Percentiles rank a stretch among this genome's conserved stretches.
phyloP scores from a whole-genome alignment of 306 rosid genomes.

The Heteromeles arbutifolia region DNA sequence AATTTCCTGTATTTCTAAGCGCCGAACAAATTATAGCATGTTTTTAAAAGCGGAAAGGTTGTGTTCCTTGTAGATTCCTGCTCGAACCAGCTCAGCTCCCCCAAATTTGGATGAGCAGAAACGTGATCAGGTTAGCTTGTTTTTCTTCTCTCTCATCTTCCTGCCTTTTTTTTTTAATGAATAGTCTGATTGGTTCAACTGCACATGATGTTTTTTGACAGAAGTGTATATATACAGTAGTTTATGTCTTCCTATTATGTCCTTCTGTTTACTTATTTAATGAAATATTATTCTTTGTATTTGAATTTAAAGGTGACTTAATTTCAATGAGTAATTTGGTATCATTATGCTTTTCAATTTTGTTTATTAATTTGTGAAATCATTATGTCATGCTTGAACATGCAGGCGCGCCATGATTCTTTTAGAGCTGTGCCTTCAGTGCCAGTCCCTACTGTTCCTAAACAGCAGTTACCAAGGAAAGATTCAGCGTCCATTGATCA shows the following conservation, averaged over 20 bases:
- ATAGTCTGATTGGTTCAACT: not conserved
- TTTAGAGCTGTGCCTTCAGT: slow-evolving; percentile 40
- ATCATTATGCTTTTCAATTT: not conserved
- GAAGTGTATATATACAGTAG: not conserved
- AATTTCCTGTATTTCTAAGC: not conserved
- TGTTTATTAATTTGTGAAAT: slow-evolving; percentile 2
- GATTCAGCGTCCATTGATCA: slow-evolving; percentile 47
- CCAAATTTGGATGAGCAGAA: slow-evolving; percentile 95
- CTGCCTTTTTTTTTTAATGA: slow-evolving; percentile 4
- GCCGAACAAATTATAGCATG: not conserved
- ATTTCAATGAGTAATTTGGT: not conserved
- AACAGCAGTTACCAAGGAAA: slow-evolving; percentile 63
- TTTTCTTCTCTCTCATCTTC: not conserved
- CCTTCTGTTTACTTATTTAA: not conserved
- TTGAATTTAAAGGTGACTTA: not conserved
- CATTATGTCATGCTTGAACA: slow-evolving; percentile 11
- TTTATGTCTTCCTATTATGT: not conserved
- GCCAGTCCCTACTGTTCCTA: slow-evolving; percentile 65
- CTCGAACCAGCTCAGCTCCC: slow-evolving; percentile 95
- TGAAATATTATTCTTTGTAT: not conserved
- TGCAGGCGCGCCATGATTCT: slow-evolving; percentile 67
- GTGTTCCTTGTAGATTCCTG: slow-evolving; percentile 60
- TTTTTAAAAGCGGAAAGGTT: not conserved
- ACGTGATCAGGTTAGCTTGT: slow-evolving; percentile 58
- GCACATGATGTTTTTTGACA: not conserved